Conservation (phyloP, 2,329 filamentous ascomycete genomes). For the Apiospora sp. region DNA sequence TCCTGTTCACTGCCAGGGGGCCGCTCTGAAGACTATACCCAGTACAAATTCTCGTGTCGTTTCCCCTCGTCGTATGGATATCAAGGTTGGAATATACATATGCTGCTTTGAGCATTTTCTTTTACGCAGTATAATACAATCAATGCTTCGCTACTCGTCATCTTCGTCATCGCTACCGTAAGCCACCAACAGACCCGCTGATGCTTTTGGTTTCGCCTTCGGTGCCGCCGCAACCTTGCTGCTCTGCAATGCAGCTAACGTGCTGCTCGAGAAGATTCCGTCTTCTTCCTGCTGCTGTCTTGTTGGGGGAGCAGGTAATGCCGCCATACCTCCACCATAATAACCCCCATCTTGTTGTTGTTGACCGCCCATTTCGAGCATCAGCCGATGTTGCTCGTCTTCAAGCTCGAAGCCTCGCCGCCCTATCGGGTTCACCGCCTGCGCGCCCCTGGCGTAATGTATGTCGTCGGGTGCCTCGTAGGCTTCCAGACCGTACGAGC, state of each 20-base stretch:
- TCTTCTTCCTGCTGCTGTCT: slow-evolving; percentile 50
- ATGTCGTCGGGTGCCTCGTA: slow-evolving; percentile 95
- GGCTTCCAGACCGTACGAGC: slow-evolving; percentile 85
- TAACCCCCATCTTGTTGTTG: slow-evolving; percentile 56
- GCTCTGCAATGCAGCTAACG: slow-evolving; percentile 78
- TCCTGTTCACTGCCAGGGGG: not conserved
- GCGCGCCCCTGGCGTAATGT: slow-evolving; percentile 84
- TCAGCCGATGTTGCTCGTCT: slow-evolving; percentile 61
- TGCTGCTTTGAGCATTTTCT: not conserved
- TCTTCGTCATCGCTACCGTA: slow-evolving; percentile 87
- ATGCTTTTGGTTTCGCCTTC: slow-evolving; percentile 59
- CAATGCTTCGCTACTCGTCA: slow-evolving; percentile 34
- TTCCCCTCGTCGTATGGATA: not conserved
- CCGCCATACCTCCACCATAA: slow-evolving; percentile 44
- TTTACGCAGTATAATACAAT: slow-evolving; percentile 13
- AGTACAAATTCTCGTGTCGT: not conserved
- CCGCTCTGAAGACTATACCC: no score
- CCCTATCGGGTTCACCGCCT: slow-evolving; percentile 67
- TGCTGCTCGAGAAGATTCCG: slow-evolving; percentile 84
- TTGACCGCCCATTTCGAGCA: slow-evolving; percentile 63
- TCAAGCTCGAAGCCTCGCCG: slow-evolving; percentile 69
- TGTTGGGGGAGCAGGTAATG: slow-evolving; percentile 48
- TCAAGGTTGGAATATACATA: not conserved
- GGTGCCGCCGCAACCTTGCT: slow-evolving; percentile 62
- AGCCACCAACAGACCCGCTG: slow-evolving; percentile 78